Percentiles rank a stretch among this genome's conserved stretches.
phyloP scores from a whole-genome alignment of 345 rosid genomes.

The Nephelium lappaceum region DNA sequence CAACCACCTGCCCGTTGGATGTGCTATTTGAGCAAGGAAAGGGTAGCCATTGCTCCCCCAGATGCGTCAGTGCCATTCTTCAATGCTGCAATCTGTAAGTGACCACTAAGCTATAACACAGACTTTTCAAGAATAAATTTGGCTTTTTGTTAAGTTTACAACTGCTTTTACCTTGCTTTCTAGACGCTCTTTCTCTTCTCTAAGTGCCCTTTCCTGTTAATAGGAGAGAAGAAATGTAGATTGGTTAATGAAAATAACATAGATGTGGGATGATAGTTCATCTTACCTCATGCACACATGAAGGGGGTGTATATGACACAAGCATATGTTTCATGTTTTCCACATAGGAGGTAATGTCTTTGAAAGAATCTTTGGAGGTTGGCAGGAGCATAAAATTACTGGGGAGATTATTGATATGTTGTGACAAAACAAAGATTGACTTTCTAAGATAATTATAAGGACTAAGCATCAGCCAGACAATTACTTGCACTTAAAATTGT shows the following conservation, averaged over 20 bases:
- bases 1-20: background rate
- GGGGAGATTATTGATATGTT: background rate
- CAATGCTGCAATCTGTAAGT: constrained; percentile 27
- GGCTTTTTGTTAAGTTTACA: background rate
- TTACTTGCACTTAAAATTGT: background rate
- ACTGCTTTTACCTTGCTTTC: constrained; percentile 34
- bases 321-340: background rate
- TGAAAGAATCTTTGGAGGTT: background rate
- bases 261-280: background rate
- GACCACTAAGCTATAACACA: background rate
- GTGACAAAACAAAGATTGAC: background rate
- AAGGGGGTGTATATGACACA: background rate
- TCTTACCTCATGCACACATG: background rate
- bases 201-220: constrained; percentile 37
- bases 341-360: background rate
- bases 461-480: background rate
- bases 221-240: background rate
- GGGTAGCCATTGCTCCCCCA: constrained; percentile 21
- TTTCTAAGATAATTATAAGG: background rate
- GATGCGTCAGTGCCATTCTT: background rate
- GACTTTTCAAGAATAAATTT: background rate
- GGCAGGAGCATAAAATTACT: background rate
- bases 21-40: constrained; percentile 16
- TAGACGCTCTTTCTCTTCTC: constrained; percentile 37
- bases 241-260: background rate